Percentiles rank a stretch among this genome's conserved stretches.
These are phyloP conservation scores for Komagataella pseudopastoris DNA, from an alignment of 805 yeast genomes.

Conservation along the genomic window DNA sequence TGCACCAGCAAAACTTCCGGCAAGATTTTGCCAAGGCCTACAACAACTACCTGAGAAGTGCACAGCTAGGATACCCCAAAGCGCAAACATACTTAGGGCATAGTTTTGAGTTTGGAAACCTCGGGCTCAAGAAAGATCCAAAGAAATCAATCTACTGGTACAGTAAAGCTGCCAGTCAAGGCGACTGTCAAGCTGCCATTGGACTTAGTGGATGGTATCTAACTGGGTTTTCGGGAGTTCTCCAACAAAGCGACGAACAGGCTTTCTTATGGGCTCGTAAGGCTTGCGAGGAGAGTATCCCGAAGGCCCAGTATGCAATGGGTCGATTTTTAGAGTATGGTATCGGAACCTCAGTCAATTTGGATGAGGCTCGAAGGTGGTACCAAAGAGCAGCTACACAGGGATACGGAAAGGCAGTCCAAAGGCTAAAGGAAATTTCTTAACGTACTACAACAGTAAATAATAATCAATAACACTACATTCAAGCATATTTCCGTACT, in stretches of 20 bases:
- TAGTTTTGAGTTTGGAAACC: conserved; percentile 55
- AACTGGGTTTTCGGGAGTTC: conserved; percentile 46
- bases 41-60: conserved; percentile 42
- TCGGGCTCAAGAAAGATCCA: conserved; percentile 29
- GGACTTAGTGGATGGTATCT: conserved; percentile 70
- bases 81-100: conserved; percentile 63
- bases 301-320: conserved; percentile 55
- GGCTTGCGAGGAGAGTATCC: conserved; percentile 46
- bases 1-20: conserved; percentile 16
- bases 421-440: conserved; percentile 16
- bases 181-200: conserved; percentile 55
- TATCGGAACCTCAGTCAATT: conserved; percentile 33
- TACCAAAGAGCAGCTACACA: conserved; percentile 47
- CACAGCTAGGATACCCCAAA: conserved; percentile 44
- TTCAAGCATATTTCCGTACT: too few relatives aligned
- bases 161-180: conserved; percentile 48
- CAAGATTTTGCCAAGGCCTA: conserved; percentile 29
- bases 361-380: conserved; percentile 30
- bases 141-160: conserved; percentile 63
- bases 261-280: conserved; percentile 55
- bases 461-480: too few relatives aligned
- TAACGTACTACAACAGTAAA: conserved; percentile 1
- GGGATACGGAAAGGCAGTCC: conserved; percentile 45
- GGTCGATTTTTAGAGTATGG: conserved; percentile 61
- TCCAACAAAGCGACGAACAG: conserved; percentile 44